phyloP scores from a whole-genome alignment of 2,329 filamentous ascomycete species.

The Phoma sp. region DNA sequence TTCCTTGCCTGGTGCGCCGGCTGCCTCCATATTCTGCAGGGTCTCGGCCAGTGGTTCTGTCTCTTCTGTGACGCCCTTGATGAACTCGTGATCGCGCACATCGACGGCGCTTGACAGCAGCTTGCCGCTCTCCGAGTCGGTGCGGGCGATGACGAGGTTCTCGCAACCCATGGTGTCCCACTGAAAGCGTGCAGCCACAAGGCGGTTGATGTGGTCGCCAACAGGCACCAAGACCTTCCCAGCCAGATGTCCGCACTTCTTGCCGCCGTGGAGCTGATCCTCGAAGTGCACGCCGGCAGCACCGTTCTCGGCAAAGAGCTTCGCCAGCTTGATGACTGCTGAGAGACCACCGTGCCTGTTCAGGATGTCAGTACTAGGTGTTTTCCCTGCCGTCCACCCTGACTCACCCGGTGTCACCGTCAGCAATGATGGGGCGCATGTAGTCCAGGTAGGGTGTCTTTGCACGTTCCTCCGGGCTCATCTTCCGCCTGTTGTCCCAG shows the following conservation, averaged over 20 bases:
- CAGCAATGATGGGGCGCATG: conserved; percentile 90
- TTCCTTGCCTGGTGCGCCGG: conserved; percentile 77
- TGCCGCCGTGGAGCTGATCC: conserved; percentile 95
- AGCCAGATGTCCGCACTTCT: conserved; percentile 96
- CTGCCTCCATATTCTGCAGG: conserved; percentile 85
- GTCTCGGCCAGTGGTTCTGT: conserved; percentile 84
- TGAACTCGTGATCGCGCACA: conserved; percentile 94
- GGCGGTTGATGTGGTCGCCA: conserved; percentile 94
- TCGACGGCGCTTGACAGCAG: conserved; percentile 91
- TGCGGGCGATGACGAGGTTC: conserved; percentile 92
- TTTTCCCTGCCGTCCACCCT: accelerated
- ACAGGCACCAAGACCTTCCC: conserved; percentile 95
- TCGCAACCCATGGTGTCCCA: conserved; percentile 98
- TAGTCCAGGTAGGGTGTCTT: conserved; percentile 88
- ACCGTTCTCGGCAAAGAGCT: conserved; percentile 96
- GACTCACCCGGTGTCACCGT: conserved; percentile 81
- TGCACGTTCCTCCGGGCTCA: conserved; percentile 75
- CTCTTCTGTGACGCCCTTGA: conserved; percentile 83
- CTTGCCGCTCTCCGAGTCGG: conserved; percentile 92
- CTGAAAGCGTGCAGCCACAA: conserved; percentile 90
- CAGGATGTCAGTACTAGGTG: conserved; percentile 19
- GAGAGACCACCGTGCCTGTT: conserved; percentile 83
- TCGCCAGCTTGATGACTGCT: conserved; percentile 92
- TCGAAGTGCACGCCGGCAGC: conserved; percentile 97
- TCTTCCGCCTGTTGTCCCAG: conserved; percentile 82